phyloP scores from a whole-genome alignment of 805 yeast genomes.

The Yamadazyma olivae region DNA sequence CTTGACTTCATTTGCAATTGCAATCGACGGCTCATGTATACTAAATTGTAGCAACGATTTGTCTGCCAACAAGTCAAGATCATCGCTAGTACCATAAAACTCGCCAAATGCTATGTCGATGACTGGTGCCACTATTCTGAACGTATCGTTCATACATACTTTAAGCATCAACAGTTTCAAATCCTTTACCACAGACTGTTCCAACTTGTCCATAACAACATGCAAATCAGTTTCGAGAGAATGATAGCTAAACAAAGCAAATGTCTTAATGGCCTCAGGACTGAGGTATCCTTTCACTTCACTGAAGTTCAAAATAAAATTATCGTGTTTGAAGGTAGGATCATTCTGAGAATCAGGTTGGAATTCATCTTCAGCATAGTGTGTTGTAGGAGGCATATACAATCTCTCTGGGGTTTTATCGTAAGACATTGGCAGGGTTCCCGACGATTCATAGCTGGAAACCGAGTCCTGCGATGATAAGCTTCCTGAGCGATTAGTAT shows the following conservation, averaged over 20 bases:
- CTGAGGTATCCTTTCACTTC: constrained; percentile 45
- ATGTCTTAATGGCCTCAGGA: constrained; percentile 39
- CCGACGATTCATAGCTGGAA: not conserved
- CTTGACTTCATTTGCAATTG: constrained; percentile 19
- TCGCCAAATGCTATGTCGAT: constrained; percentile 39
- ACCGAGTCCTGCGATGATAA: not conserved
- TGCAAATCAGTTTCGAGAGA: constrained; percentile 39
- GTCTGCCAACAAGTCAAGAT: not conserved
- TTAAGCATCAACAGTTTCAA: constrained; percentile 34
- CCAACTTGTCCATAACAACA: constrained; percentile 61
- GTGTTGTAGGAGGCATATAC: constrained; percentile 18
- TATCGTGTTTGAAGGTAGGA: constrained; percentile 50
- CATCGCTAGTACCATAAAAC: constrained; percentile 14
- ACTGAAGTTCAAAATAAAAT: constrained; percentile 53
- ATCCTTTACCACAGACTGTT: constrained; percentile 51
- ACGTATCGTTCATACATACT: constrained; percentile 34
- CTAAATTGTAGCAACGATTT: constrained; percentile 16
- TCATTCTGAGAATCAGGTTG: constrained; percentile 26
- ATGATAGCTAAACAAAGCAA: constrained; percentile 34
- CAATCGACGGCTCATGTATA: constrained; percentile 34
- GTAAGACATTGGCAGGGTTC: not conserved
- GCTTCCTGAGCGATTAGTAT: not conserved
- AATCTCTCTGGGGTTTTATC: not conserved
- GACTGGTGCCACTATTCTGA: constrained; percentile 48
- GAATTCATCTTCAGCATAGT: constrained; percentile 30